phyloP scores from a whole-genome alignment of 2,329 filamentous ascomycete genomes.

The Hysterium pulicare region DNA sequence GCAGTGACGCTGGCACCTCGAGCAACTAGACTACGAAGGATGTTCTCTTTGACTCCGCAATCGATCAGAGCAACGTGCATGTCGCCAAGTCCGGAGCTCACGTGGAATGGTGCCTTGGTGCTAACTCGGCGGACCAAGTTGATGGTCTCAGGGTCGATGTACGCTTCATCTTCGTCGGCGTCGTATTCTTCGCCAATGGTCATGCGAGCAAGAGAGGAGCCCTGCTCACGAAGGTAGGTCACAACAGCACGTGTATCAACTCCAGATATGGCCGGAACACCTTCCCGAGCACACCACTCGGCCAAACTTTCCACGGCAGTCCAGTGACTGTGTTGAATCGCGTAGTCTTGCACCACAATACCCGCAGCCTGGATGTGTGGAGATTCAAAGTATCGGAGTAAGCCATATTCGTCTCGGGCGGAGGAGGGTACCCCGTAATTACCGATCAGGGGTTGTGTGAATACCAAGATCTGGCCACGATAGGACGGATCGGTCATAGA shows the following conservation, averaged over 20 bases:
- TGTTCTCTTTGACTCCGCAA: conserved; percentile 99
- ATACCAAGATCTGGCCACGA: conserved; percentile 90
- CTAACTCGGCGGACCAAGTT: conserved; percentile 94
- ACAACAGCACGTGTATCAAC: conserved; percentile 97
- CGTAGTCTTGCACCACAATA: conserved; percentile 93
- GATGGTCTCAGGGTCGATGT: conserved; percentile 91
- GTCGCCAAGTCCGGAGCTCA: conserved; percentile 76
- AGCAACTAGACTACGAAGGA: conserved; percentile 87
- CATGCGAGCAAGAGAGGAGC: conserved; percentile 92
- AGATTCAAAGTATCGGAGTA: conserved; percentile 97
- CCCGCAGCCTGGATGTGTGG: conserved; percentile 95
- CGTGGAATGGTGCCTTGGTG: conserved; percentile 97
- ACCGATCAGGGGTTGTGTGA: conserved; percentile 95
- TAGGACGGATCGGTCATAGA: conserved; percentile 70
- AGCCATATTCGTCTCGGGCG: conserved; percentile 79
- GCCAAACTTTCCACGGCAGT: conserved; percentile 92
- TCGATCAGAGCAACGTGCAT: conserved; percentile 93
- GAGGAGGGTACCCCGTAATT: conserved; percentile 96
- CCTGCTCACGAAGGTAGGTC: conserved; percentile 91
- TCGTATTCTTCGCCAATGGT: conserved; percentile 97
- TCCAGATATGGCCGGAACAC: conserved; percentile 91
- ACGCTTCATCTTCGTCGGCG: conserved; percentile 95
- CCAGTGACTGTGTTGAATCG: conserved; percentile 95
- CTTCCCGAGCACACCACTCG: conserved; percentile 94
- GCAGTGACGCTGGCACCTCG: conserved; percentile 90